Evolutionary conservation across 257 asterid species (phyloP).

Genomic region (Scutellaria barbata): DNA sequence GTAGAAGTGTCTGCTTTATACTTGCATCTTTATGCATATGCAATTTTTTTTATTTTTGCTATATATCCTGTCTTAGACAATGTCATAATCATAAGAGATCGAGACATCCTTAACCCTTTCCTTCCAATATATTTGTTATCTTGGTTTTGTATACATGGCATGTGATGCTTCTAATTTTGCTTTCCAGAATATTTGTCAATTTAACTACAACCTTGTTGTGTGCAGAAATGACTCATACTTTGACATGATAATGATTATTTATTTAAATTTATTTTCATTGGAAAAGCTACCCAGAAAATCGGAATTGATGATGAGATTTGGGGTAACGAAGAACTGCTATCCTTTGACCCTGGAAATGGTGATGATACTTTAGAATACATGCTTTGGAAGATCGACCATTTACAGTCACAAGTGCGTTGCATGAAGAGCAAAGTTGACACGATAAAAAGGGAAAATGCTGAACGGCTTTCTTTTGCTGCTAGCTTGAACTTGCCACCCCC

Average conservation of each 20-base stretch:
- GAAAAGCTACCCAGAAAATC: constrained; percentile 45
- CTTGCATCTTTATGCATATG: constrained; percentile 12
- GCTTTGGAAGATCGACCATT: constrained; percentile 52
- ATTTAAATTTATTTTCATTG: constrained; percentile 5
- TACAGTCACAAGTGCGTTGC: constrained; percentile 50
- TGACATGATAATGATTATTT: constrained; percentile 5
- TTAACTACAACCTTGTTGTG: background rate
- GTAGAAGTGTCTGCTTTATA: background rate
- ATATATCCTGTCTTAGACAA: constrained; percentile 6
- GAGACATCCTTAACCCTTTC: constrained; percentile 21
- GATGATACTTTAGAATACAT: constrained; percentile 47
- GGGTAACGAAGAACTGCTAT: constrained; percentile 45
- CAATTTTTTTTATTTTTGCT: constrained; percentile 8
- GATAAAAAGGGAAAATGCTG: constrained; percentile 57
- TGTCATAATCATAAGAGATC: background rate
- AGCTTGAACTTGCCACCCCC: constrained; percentile 43
- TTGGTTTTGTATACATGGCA: constrained; percentile 2
- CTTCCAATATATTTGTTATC: constrained; percentile 15
- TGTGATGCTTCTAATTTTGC: constrained; percentile 12
- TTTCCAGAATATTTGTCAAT: background rate
- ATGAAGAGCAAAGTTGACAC: constrained; percentile 52
- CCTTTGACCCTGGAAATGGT: constrained; percentile 43
- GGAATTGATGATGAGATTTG: constrained; percentile 44
- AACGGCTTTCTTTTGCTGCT: constrained; percentile 39
- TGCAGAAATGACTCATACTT: constrained; percentile 17